Evolutionary conservation across 805 yeast genomes (phyloP).

Genomic region (Blastobotrys peoriensis): DNA sequence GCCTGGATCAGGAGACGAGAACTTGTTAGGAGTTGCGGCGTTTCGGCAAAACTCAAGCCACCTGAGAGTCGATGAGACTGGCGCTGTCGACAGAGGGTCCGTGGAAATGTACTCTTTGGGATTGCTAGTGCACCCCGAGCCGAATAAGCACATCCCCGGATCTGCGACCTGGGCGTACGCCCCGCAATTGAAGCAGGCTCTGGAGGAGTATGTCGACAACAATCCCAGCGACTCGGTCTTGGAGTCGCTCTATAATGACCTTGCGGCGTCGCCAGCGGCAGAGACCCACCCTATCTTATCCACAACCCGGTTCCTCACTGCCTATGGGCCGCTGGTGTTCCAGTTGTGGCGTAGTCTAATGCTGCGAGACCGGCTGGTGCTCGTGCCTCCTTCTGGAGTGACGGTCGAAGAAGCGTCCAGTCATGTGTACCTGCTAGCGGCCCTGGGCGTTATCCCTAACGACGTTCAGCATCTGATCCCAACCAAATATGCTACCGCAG

Average conservation of each 20-base stretch:
- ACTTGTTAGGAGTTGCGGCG: conserved; percentile 41
- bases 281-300: conserved; percentile 34
- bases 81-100: conserved; percentile 12
- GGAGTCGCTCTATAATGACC: conserved; percentile 8
- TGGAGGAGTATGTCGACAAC: conserved; percentile 11
- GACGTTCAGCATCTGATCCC: conserved; percentile 39
- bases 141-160: conserved; percentile 7
- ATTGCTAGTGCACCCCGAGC: conserved; percentile 30
- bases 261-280: conserved; percentile 29
- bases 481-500: conserved; percentile 17
- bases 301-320: conserved; percentile 38
- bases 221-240: not conserved
- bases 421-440: conserved; percentile 51
- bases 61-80: conserved; percentile 16
- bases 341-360: conserved; percentile 58
- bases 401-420: conserved; percentile 38
- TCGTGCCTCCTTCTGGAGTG: conserved; percentile 24
- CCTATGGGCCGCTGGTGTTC: conserved; percentile 60
- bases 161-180: conserved; percentile 28
- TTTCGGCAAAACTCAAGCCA: conserved; percentile 40
- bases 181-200: conserved; percentile 31
- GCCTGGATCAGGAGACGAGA: conserved; percentile 21
- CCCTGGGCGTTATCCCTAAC: conserved; percentile 58
- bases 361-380: conserved; percentile 49
- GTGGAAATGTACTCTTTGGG: conserved; percentile 62